Conservation (phyloP, 225 moss, liverwort and hornwort species). For the Asterella californica region DNA sequence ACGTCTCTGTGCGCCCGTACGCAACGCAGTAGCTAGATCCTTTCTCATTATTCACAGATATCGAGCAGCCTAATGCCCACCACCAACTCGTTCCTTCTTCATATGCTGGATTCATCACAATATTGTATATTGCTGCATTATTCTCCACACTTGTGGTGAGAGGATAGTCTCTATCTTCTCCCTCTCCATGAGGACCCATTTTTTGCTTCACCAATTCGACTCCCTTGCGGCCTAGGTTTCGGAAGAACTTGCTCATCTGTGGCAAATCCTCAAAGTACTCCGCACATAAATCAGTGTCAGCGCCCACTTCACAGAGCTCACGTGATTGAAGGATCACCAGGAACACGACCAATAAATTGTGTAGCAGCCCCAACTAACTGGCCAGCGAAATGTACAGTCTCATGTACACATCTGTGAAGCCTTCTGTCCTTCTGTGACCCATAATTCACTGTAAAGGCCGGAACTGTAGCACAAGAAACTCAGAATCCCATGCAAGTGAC, state of each 20-base stretch:
- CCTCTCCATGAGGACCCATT: constrained; percentile 15
- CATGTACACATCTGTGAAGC: not conserved
- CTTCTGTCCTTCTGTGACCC: not conserved
- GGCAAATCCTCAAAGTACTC: not conserved
- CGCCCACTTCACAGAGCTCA: not conserved
- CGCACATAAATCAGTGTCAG: not conserved
- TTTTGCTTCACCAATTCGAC: constrained; percentile 38
- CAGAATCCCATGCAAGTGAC: not conserved
- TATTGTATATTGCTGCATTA: constrained; percentile 28
- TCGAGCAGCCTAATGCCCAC: constrained; percentile 56
- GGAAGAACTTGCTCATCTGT: constrained; percentile 33
- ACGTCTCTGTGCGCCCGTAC: constrained; percentile 62
- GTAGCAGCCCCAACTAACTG: not conserved
- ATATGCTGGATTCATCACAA: constrained; percentile 35
- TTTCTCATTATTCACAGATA: constrained; percentile 53
- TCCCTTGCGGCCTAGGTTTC: constrained; percentile 33
- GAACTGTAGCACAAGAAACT: not conserved
- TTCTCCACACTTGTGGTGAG: not conserved
- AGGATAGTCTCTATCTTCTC: not conserved
- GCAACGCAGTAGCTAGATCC: constrained; percentile 63
- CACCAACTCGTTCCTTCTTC: constrained; percentile 37
- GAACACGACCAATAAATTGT: not conserved
- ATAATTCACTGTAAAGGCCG: not conserved
- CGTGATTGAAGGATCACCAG: not conserved
- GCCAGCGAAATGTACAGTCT: not conserved